Conservation (phyloP, 257 asterid species). For the Solanum habrochaites region DNA sequence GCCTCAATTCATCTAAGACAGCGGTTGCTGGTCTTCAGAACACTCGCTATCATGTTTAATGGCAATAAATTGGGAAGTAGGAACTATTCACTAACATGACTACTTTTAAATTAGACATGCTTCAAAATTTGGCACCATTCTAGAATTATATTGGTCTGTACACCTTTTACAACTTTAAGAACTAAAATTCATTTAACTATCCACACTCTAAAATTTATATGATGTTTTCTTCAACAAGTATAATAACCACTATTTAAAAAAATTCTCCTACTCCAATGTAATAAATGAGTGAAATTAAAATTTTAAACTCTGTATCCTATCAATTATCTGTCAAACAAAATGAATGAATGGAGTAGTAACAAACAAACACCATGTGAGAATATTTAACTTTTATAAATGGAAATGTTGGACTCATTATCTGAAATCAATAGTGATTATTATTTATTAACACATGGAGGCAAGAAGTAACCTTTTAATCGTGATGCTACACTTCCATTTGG, state of each 20-base stretch:
- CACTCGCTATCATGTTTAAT: not conserved
- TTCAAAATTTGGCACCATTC: not conserved
- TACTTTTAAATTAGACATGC: not conserved
- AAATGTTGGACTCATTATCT: not conserved
- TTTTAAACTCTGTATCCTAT: not conserved
- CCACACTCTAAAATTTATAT: not conserved
- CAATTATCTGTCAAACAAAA: not conserved
- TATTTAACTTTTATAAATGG: not conserved
- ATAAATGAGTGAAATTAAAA: too few species aligned
- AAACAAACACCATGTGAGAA: not conserved
- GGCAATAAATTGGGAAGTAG: not conserved
- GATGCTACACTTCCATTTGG: constrained; percentile 86
- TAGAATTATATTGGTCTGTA: not conserved
- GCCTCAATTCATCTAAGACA: not conserved
- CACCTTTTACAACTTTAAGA: not conserved
- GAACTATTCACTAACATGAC: not conserved
- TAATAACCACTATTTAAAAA: too few species aligned
- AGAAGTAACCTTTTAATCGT: constrained; percentile 53
- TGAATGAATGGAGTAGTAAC: not conserved
- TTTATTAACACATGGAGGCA: not conserved
- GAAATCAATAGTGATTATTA: not conserved
- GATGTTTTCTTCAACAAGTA: not conserved
- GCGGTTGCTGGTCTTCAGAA: not conserved
- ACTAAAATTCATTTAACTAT: not conserved
- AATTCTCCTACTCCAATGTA: too few species aligned